Evolutionary conservation across 2,329 filamentous ascomycete species (phyloP), one percentile per base, ranked within the genome.

Genomic region (Talaromyces islandicus): DNA sequence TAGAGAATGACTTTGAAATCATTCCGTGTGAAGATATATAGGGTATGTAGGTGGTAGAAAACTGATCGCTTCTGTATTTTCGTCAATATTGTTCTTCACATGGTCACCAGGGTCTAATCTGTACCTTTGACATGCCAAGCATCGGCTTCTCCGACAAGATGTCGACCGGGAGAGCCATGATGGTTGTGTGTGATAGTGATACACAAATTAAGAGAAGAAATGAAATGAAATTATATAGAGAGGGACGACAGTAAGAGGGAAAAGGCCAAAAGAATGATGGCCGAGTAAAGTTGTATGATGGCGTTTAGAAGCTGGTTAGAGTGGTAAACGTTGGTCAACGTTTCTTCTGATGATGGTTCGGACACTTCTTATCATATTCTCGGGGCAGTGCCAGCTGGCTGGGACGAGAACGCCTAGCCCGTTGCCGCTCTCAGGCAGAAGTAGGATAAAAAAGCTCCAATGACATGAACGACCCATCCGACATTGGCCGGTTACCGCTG

Each of bases 1-100:
- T 67, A 29, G 7, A 68, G 62, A 43, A 72, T 69, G 14, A 69
- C 70, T 25, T 62, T 58, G 19, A 72, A 65, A 52, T 72, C 66
- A 32, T 60, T 68, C 48, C 65, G 56, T 43, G 64, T 66, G 38
- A 72, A 70, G 2, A 66, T 61, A 66, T 65, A 71, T 11, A 68
- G 24, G 1, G 60, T 65, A 7, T 46, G 7, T 2, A 46, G 41
- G 19, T 46, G n/a, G 21, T 46, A 46, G 11, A 46, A 24, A 46
- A 46, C 11, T 11, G 41, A 24, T 12, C 41, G n/a, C 11, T 46
- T 46, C 19, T 46, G 19, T 46, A 19, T 4, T 24, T 21, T 24
- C 24, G 41, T 46, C 11, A 46, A n/a, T n/a, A 2, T 43, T 43
- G 2, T 24, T n/a, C 14, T 38, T 7, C 4, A 46, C 3, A 19